Evolutionary conservation across 306 rosid genomes (phyloP).

Genomic region (Vigna angularis): DNA sequence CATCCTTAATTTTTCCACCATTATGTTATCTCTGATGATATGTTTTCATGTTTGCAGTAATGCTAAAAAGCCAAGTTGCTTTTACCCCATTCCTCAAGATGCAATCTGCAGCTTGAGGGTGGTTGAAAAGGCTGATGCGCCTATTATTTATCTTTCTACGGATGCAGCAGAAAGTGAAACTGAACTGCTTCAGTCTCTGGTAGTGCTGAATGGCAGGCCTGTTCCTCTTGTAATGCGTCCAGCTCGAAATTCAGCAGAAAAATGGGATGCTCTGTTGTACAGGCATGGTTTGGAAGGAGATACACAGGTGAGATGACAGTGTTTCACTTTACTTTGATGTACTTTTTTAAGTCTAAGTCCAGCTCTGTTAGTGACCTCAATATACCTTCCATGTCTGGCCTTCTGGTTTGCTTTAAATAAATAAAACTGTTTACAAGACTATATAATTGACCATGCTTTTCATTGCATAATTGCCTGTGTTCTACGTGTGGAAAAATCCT

Average conservation of each 20-base stretch:
- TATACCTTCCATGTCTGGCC: background rate
- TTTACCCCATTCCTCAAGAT: slow-evolving; percentile 97
- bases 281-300: slow-evolving; percentile 80
- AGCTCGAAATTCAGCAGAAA: slow-evolving; percentile 84
- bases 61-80: slow-evolving; percentile 78
- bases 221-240: slow-evolving; percentile 92
- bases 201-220: slow-evolving; percentile 70
- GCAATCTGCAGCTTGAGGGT: slow-evolving; percentile 80
- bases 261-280: slow-evolving; percentile 96
- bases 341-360: slow-evolving; percentile 15
- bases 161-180: slow-evolving; percentile 97
- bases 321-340: slow-evolving; percentile 20
- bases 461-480: background rate
- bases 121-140: slow-evolving; percentile 71
- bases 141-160: slow-evolving; percentile 87
- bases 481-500: background rate
- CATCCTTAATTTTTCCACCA: too few species aligned
- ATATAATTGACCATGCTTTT: slow-evolving; percentile 13
- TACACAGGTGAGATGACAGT: slow-evolving; percentile 67
- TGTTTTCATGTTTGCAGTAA: too few species aligned
- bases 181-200: slow-evolving; percentile 79
- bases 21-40: too few species aligned
- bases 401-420: slow-evolving; percentile 17
- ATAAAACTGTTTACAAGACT: background rate
- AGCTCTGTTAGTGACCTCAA: slow-evolving; percentile 12